phyloP scores from a whole-genome alignment of 2,329 filamentous ascomycete genomes.

The Diplodia intermedia region DNA sequence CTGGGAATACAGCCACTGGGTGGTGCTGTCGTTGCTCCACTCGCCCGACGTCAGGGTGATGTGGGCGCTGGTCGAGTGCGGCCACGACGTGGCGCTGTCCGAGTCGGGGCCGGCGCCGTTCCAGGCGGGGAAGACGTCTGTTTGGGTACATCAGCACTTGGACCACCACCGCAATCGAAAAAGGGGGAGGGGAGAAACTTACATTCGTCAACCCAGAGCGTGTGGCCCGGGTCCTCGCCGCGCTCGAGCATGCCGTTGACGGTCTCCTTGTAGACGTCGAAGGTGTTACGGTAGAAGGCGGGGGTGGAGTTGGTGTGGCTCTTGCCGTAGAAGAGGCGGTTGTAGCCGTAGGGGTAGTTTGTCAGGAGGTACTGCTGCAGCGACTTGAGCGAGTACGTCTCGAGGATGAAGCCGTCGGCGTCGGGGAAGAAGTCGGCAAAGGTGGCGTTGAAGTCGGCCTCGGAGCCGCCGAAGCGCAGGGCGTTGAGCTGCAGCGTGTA shows the following conservation, averaged over 20 bases:
- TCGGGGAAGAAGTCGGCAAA: slow-evolving; percentile 20
- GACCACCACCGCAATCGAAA: not conserved
- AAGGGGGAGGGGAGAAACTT: not conserved
- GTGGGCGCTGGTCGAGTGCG: slow-evolving; percentile 26
- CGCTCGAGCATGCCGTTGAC: slow-evolving; percentile 28
- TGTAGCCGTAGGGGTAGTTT: slow-evolving; percentile 32
- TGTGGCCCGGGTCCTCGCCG: slow-evolving; percentile 30
- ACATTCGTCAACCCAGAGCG: slow-evolving; percentile 29
- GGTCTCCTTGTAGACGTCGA: slow-evolving; percentile 28
- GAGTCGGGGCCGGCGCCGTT: slow-evolving; percentile 20
- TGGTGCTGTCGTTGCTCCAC: slow-evolving; percentile 27
- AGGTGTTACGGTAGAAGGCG: slow-evolving; percentile 25
- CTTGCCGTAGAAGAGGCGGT: slow-evolving; percentile 30
- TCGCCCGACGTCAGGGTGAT: slow-evolving; percentile 29
- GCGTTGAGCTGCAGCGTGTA: slow-evolving; percentile 26
- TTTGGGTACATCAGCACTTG: not conserved
- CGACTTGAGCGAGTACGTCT: slow-evolving; percentile 26
- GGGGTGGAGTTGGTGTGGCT: slow-evolving; percentile 29
- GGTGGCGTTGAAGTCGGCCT: slow-evolving; percentile 24
- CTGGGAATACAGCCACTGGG: slow-evolving; percentile 22
- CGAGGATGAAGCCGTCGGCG: slow-evolving; percentile 5
- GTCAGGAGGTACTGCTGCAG: slow-evolving; percentile 29
- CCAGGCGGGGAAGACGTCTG: slow-evolving; percentile 27
- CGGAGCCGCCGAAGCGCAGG: slow-evolving; percentile 14
- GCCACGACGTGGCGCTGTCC: slow-evolving; percentile 20